Base-by-base conservation (phyloP, 768 basidiomycete genomes). In the Russula earlei region DNA sequence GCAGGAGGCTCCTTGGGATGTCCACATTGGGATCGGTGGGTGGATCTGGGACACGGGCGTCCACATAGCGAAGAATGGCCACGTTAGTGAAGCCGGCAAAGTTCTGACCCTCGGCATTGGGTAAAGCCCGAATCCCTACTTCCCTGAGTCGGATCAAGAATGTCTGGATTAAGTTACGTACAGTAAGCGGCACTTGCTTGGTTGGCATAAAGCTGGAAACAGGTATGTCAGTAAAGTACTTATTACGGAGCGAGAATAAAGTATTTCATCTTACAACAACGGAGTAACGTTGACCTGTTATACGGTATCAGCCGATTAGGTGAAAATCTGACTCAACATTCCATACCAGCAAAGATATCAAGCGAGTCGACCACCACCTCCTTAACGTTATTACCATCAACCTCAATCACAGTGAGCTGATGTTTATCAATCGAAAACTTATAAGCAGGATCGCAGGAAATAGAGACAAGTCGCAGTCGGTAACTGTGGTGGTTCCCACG, bases 321-420 rank as follows among this genome's bases (percentile, higher is more conserved):
- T 38, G 5, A 10, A 10, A 4, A 54, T 8, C 19, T 49, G 11
- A 20, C 19, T 48, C 45, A 10, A 6, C 47, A 1, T 22, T 19
- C 5, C 54, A 3, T 42, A 51, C 55, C 55, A 11, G 51, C 40
- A n/a, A 53, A 60, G 6, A 63, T 58, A 2, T 27, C n/a, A 5
- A 63, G 24, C 1, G 43, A 48, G 15, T 63, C 58, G 5, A 63
- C 48, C 1, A 19, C 2, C 10, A 53, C 19, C 25, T 62, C 62
- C 25, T 64, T 27, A 6, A 37, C 10, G 20, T 42, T 49, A 4
- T 11, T 27, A 37, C 63, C 62, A 43, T 64, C 63, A 22, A 45
- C 63, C 54, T 64, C 63, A 20, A 64, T 64, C 10, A 63, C 49
- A 1, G 59, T 52, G 46, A 64, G 38, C 2, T 33, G 19, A 27